A percentile compares a stretch with the other conserved stretches of the same genome.
These are phyloP conservation scores for Penicillium hordei DNA, from an alignment of 2,329 filamentous ascomycete species.

Conservation along the genomic window DNA sequence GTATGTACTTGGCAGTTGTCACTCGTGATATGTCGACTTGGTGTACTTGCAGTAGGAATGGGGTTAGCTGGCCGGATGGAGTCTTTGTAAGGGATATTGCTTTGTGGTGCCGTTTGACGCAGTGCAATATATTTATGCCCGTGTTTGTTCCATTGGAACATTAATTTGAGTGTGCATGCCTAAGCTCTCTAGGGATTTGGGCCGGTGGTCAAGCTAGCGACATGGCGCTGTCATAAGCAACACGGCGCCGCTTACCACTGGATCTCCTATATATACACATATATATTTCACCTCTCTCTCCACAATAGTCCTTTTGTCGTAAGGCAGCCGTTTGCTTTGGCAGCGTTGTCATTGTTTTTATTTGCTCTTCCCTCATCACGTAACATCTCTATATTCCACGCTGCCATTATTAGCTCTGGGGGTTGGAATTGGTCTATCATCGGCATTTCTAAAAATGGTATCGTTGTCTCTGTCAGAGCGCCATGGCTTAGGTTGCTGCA, in stretches of 20 bases:
- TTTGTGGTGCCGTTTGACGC: not conserved
- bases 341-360: not conserved
- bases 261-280: not conserved
- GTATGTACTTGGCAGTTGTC: no score
- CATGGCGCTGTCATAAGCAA: not conserved
- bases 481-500: no score
- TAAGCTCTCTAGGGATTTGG: not conserved
- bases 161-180: not conserved
- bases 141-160: not conserved
- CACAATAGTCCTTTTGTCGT: not conserved
- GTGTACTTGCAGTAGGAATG: no score
- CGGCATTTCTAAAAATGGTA: no score
- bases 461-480: no score
- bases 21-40: no score
- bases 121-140: no score
- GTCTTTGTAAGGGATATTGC: slow-evolving; percentile 11
- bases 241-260: not conserved
- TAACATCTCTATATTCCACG: no score
- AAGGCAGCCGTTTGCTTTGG: not conserved
- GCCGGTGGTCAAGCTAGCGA: not conserved
- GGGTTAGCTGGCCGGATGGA: not conserved
- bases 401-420: no score
- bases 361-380: not conserved
- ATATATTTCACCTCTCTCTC: no score
- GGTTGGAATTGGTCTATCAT: no score